These are phyloP conservation scores for Phlegmacium glaucopus DNA, from an alignment of 768 basidiomycete species.

Conservation along the genomic window DNA sequence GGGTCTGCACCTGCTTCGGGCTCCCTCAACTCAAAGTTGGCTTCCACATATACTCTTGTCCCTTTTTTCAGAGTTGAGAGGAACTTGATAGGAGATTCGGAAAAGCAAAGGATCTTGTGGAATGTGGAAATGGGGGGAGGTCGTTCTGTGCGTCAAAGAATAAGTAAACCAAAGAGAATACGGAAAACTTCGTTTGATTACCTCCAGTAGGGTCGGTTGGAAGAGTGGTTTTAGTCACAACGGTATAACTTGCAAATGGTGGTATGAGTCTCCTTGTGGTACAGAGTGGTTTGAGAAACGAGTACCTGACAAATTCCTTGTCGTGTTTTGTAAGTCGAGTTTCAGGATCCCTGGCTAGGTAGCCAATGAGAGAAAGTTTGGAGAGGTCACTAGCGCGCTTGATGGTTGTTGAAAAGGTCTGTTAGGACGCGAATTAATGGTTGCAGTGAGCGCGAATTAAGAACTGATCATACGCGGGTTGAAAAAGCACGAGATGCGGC, in stretches of 20 bases:
- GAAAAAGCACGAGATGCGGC: slow-evolving; percentile 31
- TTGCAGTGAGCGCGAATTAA: background rate
- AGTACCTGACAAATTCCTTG: slow-evolving; percentile 76
- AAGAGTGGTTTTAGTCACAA: slow-evolving; percentile 68
- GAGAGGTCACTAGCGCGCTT: slow-evolving; percentile 60
- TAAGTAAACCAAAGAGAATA: background rate
- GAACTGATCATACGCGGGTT: slow-evolving; percentile 41
- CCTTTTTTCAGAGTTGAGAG: slow-evolving; percentile 68
- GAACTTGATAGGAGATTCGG: slow-evolving; percentile 54
- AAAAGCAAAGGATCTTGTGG: slow-evolving; percentile 77
- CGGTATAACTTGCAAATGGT: slow-evolving; percentile 54
- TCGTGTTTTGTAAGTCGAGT: slow-evolving; percentile 64
- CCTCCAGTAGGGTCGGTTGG: slow-evolving; percentile 60
- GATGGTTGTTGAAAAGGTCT: slow-evolving; percentile 66
- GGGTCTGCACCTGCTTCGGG: slow-evolving; percentile 66
- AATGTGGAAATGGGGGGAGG: slow-evolving; percentile 56
- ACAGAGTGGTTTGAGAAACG: slow-evolving; percentile 10
- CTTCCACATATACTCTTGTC: slow-evolving; percentile 76
- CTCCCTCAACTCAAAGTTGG: slow-evolving; percentile 72
- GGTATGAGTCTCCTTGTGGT: background rate
- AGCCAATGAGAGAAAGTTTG: slow-evolving; percentile 76
- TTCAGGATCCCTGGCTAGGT: slow-evolving; percentile 70
- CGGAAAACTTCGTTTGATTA: slow-evolving; percentile 19
- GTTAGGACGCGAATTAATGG: slow-evolving; percentile 2
- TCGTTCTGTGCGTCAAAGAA: slow-evolving; percentile 38